These are phyloP conservation scores for Tuber microsphaerosporum DNA, from an alignment of 495 filamentous ascomycete genomes.

Conservation along the genomic window DNA sequence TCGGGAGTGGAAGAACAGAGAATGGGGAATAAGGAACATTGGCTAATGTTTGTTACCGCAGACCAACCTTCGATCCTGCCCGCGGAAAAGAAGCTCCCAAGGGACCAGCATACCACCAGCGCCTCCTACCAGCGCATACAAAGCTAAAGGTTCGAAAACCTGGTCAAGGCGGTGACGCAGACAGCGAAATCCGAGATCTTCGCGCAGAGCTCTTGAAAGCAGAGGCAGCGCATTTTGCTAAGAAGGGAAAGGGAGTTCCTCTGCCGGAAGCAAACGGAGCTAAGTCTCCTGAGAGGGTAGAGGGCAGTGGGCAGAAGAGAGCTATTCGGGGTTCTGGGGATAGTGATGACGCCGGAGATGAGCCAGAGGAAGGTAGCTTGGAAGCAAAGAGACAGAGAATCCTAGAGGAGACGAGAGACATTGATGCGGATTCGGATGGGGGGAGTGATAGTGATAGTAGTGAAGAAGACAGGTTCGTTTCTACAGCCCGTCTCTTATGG, in stretches of 20 bases:
- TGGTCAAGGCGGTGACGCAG: conserved; percentile 81
- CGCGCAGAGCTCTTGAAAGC: conserved; percentile 82
- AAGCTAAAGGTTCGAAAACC: conserved; percentile 81
- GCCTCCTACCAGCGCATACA: conserved; percentile 85
- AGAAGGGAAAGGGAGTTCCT: conserved; percentile 58
- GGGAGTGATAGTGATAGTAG: conserved; percentile 59
- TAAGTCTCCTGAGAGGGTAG: conserved; percentile 11
- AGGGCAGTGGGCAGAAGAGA: conserved; percentile 53
- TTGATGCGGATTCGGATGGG: conserved; percentile 80
- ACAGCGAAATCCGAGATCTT: conserved; percentile 67
- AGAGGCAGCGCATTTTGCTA: conserved; percentile 80
- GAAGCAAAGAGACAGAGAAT: conserved; percentile 81
- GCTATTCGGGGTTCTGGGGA: conserved; percentile 50
- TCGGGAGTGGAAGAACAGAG: background rate
- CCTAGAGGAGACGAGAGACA: conserved; percentile 77
- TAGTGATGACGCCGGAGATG: conserved; percentile 40
- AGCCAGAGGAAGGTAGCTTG: conserved; percentile 58
- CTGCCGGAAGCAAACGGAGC: conserved; percentile 20
- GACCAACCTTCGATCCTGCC: conserved; percentile 91
- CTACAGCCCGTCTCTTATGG: background rate
- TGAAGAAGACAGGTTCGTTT: conserved; percentile 58
- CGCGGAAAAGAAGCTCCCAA: conserved; percentile 90
- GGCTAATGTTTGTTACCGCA: conserved; percentile 49
- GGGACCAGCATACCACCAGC: conserved; percentile 92
- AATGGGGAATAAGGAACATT: background rate